Evolutionary conservation across 23 red algal genomes (phyloP), one percentile per base, ranked within the genome.

Genomic region (Gracilaria caudata): DNA sequence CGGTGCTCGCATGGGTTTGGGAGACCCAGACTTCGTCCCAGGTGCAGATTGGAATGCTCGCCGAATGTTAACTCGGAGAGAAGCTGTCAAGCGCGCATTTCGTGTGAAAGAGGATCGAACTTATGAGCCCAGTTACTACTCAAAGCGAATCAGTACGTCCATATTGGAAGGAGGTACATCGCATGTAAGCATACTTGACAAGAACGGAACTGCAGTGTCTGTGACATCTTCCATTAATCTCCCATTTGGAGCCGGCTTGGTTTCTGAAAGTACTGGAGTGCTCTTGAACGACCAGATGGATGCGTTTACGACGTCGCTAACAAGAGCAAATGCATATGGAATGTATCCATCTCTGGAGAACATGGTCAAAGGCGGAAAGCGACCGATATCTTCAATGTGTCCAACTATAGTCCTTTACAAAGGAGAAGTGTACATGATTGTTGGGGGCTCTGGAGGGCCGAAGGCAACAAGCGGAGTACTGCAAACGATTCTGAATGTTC

Each of bases 261-360:
- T 94, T 38, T 90, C 92, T 33, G 51, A 73, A 2, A 73, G 84
- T 24, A 86, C 82, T 33, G 96, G 96, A 14, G 53, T 98, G 38
- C 53, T 98, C 16, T 64, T 95, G 25, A 98, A 98, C 74, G 86
- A 98, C 78, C 80, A 95, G 81, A 89, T 98, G 66, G 96, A 93
- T 40, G 92, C 89, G 23, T 98, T 98, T 86, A 68, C 80, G 14
- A 86, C 90, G 7, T 74, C 65, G 26, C 45, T 89, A 10, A 92
- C 87, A 29, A 26, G 79, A 57, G 19, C 51, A 40, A 94, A 94
- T 61, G 84, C 92, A 29, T 94, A 90, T 47, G 95, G 86, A 46
- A 66, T 98, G 39, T 60, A 82, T 24, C 92, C 85, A 40, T 54
- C 86, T 40, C 19, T 38, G 56, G 77, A 86, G 25, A 98, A 98